Percentiles rank a stretch among this genome's conserved stretches.
phyloP scores from a whole-genome alignment of 257 asterid genomes.

The Nicotiana benthamiana region DNA sequence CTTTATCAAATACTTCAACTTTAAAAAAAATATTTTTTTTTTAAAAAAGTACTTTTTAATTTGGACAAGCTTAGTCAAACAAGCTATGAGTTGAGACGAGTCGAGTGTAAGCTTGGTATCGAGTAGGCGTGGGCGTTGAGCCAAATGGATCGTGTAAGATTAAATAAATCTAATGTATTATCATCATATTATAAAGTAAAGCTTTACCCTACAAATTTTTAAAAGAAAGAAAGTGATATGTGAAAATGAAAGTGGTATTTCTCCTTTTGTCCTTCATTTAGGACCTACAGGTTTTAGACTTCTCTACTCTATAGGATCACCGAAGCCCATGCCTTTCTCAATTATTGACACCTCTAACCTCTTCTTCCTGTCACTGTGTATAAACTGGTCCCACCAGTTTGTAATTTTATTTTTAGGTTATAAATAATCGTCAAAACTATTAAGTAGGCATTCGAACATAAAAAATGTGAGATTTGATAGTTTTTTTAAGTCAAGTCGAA shows the following conservation, averaged over 20 bases:
- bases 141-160: too few species aligned
- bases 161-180: too few species aligned
- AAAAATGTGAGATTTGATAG: neutral
- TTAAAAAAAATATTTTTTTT: too few species aligned
- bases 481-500: too few species aligned
- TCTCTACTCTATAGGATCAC: neutral
- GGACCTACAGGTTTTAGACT: neutral
- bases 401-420: neutral
- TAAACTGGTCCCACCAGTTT: neutral
- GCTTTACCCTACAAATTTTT: too few species aligned
- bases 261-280: neutral
- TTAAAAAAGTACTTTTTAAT: too few species aligned
- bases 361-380: neutral
- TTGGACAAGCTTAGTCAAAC: too few species aligned
- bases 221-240: neutral
- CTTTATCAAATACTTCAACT: too few species aligned
- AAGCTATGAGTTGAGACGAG: too few species aligned
- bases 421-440: neutral
- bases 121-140: too few species aligned
- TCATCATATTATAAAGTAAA: too few species aligned
- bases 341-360: neutral
- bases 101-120: too few species aligned
- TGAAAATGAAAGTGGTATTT: neutral
- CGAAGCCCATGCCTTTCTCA: neutral
- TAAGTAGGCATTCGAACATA: neutral